These are phyloP conservation scores for Oryza australiensis DNA, from an alignment of 176 grass and related monocot genomes.

Conservation along the genomic window DNA sequence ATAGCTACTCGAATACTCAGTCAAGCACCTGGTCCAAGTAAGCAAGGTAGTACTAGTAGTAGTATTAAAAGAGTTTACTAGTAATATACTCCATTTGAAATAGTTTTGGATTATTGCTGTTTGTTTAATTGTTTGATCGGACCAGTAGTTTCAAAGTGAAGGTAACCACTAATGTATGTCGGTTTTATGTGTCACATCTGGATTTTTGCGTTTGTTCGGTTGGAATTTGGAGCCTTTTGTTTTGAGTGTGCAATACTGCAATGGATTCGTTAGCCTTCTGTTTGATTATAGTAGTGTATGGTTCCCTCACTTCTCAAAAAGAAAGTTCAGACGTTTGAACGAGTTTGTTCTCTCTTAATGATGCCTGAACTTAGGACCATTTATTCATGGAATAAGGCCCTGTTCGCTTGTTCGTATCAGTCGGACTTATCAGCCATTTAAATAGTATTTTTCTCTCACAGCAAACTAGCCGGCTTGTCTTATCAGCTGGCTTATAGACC, in stretches of 20 bases:
- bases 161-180: not conserved
- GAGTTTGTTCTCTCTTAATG: too few species aligned
- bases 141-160: not conserved
- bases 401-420: too few species aligned
- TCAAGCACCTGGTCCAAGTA: not conserved
- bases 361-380: too few species aligned
- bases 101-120: not conserved
- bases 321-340: not conserved
- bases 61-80: too few species aligned
- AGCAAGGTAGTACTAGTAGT: not conserved
- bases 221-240: too few species aligned
- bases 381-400: too few species aligned
- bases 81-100: not conserved
- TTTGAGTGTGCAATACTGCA: not conserved
- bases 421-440: too few species aligned
- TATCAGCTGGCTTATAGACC: too few species aligned
- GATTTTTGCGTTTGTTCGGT: not conserved
- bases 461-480: too few species aligned
- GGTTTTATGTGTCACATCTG: not conserved
- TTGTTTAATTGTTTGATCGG: not conserved
- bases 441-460: too few species aligned
- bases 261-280: not conserved
- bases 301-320: not conserved
- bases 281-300: not conserved
- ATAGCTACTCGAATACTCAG: not conserved